Base-by-base conservation (phyloP, 2,329 filamentous ascomycete species). In the Paramyrothecium sp. region DNA sequence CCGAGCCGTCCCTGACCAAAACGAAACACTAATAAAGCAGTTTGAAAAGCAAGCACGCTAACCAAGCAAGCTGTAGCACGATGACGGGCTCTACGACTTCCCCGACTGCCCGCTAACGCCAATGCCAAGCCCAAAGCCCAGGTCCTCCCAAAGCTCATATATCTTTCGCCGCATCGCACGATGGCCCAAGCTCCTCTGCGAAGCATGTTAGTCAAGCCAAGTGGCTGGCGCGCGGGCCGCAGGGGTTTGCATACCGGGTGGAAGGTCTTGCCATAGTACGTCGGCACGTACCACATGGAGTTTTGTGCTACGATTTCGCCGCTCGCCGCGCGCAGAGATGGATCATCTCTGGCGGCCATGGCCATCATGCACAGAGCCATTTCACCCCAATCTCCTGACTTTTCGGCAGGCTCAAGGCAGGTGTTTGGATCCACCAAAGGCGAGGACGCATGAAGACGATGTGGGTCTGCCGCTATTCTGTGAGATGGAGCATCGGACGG, bases 241-340 rank as follows among this genome's bases (percentile, higher is more conserved):
- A 23, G 22, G 23, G 13, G 2, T 52, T n/a, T 11, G 63, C 70
- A 55, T 68, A 73, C 71, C 48, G 77, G 76, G 63, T 80, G 75
- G 62, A 79, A 79, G 0, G 74, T 77, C 64, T 77, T 78, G 48
- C 74, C 77, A 54, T 77, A 78, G 56, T 74, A 78, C 30, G 75
- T 77, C 16, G 78, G 77, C n/a, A 78, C 75, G 63, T 76, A 75
- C 76, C 76, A 78, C 73, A 77, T 78, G 3, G 72, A 74, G 49
- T 73, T 72, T 54, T 69, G 56, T 7, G 63, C 57, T 23, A 62
- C 57, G 3, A 71, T 22, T 13, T 67, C 60, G 1, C 64, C 67
- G 10, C 65, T 57, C 3, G 70, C 68, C 48, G 60, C 64, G 49
- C 65, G 67, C 46, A 79, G 65, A 3, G 61, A 66, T 3, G 75